Evolutionary conservation across 2,329 filamentous ascomycete species (phyloP).

Genomic region (Allantophomopsis lycopodina): DNA sequence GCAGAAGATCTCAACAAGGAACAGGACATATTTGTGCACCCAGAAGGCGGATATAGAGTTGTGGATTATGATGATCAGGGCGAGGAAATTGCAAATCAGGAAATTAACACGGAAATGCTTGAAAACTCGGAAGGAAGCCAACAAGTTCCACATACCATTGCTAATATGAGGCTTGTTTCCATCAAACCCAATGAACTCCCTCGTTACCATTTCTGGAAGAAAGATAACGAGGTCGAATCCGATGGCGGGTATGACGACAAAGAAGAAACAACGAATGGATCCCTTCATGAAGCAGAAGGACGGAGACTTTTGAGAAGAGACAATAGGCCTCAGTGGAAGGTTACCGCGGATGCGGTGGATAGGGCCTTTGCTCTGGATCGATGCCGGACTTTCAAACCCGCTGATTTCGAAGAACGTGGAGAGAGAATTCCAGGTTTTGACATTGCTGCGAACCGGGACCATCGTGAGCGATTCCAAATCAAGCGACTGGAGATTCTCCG

Average conservation of each 20-base stretch:
- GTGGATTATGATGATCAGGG: too few species aligned
- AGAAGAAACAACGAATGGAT: neutral
- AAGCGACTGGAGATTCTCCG: neutral
- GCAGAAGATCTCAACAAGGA: too few species aligned
- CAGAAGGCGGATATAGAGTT: too few species aligned
- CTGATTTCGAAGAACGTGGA: neutral
- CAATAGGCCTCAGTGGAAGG: neutral
- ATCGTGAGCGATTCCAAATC: neutral
- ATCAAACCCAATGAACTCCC: neutral
- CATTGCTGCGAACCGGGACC: neutral
- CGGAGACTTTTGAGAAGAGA: neutral
- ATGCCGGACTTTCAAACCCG: neutral
- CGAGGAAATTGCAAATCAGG: too few species aligned
- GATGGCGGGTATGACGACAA: neutral
- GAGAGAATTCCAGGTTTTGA: neutral
- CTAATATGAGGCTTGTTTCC: neutral
- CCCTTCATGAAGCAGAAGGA: too few species aligned
- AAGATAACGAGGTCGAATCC: neutral
- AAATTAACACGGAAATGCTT: too few species aligned
- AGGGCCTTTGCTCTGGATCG: neutral
- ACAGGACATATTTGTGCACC: too few species aligned
- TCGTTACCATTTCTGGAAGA: neutral
- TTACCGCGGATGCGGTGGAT: neutral
- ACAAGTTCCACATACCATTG: too few species aligned
- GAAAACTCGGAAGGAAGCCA: too few species aligned